Conservation (phyloP, 2,329 filamentous ascomycete genomes). For the Sclerotinia subarctica region DNA sequence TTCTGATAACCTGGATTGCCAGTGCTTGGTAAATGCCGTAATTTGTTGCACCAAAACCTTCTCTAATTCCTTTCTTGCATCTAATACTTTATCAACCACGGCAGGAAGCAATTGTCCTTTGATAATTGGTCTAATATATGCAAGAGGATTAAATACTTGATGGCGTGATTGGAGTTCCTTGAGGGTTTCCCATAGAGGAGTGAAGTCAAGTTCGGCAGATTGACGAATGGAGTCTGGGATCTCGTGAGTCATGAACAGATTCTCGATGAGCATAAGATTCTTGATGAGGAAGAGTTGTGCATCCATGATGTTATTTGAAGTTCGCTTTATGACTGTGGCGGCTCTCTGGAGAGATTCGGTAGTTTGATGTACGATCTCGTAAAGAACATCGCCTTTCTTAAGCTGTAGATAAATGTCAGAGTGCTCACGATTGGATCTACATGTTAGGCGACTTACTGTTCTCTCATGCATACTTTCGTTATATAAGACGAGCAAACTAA, state of each 20-base stretch:
- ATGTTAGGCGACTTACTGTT: conserved; percentile 31
- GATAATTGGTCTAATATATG: conserved; percentile 44
- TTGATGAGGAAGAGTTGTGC: conserved; percentile 90
- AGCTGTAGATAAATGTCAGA: conserved; percentile 27
- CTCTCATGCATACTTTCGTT: conserved; percentile 43
- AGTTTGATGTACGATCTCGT: conserved; percentile 85
- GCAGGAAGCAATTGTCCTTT: conserved; percentile 39
- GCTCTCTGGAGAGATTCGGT: conserved; percentile 79
- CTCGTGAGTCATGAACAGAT: conserved; percentile 92
- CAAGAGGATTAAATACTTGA: conserved; percentile 55
- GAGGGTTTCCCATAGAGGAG: conserved; percentile 62
- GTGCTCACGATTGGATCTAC: conserved; percentile 6
- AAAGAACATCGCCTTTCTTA: conserved; percentile 55
- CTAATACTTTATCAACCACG: conserved; percentile 45
- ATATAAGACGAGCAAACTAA: conserved; percentile 59
- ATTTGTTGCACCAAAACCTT: conserved; percentile 61
- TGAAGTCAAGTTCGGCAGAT: conserved; percentile 56
- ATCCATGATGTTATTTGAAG: conserved; percentile 59
- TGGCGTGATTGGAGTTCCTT: conserved; percentile 43
- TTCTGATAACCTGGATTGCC: conserved; percentile 49
- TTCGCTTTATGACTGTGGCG: conserved; percentile 65
- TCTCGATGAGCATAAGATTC: conserved; percentile 91
- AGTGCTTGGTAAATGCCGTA: conserved; percentile 60
- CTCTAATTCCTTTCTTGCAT: conserved; percentile 63
- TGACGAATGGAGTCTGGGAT: conserved; percentile 66